Evolutionary conservation across 2,329 filamentous ascomycete species (phyloP).

Genomic region (Aspergillus pseudoviridinutans): DNA sequence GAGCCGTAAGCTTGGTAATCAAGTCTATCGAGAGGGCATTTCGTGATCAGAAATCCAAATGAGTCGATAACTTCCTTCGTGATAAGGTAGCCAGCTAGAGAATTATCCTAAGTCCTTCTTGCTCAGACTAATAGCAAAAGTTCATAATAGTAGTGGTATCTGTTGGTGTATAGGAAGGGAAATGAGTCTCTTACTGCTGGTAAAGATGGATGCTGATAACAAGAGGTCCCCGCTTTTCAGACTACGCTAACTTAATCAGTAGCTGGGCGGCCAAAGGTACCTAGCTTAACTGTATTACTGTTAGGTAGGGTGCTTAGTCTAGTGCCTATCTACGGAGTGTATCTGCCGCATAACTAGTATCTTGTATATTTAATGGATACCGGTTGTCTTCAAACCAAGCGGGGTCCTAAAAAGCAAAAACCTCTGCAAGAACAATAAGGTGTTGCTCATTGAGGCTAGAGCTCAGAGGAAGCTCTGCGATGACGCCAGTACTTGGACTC

Average conservation of each 20-base stretch:
- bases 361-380: neutral
- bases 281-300: neutral
- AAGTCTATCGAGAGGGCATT: neutral
- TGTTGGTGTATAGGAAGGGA: neutral
- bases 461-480: conserved; percentile 12
- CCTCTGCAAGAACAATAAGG: no score
- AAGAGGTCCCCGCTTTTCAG: neutral
- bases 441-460: neutral
- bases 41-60: neutral
- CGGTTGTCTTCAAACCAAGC: neutral
- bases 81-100: neutral
- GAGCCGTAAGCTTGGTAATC: neutral
- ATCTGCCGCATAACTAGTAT: neutral
- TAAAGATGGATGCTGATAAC: neutral
- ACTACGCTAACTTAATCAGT: neutral
- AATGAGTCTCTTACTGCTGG: neutral
- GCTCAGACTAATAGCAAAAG: neutral
- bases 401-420: neutral
- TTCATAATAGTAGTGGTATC: neutral
- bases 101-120: neutral
- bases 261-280: neutral
- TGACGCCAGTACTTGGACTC: conserved; percentile 22
- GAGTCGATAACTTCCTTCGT: neutral
- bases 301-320: neutral
- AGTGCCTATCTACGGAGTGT: neutral